Evolutionary conservation across 192 early-diverging fungal genomes (phyloP).

Genomic region (Allomyces arbusculus): DNA sequence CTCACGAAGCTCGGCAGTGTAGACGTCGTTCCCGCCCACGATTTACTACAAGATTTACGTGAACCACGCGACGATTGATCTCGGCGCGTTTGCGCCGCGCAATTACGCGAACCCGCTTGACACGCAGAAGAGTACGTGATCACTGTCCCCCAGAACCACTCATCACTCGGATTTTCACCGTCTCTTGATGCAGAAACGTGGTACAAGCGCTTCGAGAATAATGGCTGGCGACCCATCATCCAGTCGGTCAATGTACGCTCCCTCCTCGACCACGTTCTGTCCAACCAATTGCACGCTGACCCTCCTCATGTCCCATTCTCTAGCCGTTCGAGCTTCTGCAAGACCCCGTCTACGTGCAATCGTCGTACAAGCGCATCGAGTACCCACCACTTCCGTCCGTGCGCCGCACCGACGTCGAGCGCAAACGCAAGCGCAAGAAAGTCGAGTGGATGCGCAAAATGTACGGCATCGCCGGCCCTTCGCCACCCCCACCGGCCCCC

Average conservation of each 20-base stretch:
- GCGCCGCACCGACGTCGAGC: constrained; percentile 19
- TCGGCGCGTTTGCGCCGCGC: constrained; percentile 36
- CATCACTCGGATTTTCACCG: no score
- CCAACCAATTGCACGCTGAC: no score
- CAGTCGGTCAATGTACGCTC: constrained; percentile 1
- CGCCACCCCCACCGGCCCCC: background rate
- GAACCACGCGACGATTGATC: constrained; percentile 27
- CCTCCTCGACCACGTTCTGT: no score
- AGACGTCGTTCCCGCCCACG: constrained; percentile 27
- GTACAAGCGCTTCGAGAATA: constrained; percentile 34
- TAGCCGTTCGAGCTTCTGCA: no score
- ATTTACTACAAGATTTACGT: constrained; percentile 43
- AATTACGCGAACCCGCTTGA: constrained; percentile 14
- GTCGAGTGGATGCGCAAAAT: constrained; percentile 29
- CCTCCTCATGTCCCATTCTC: no score
- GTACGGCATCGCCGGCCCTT: constrained; percentile 7
- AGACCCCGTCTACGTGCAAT: no score
- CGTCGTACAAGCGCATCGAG: background rate
- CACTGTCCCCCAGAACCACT: no score
- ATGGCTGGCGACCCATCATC: constrained; percentile 36
- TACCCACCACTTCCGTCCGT: background rate
- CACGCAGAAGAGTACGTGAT: constrained; percentile 13
- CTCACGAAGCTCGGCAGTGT: background rate
- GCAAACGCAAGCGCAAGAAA: constrained; percentile 16
- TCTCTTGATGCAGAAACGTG: constrained; percentile 13